Base-by-base conservation (phyloP, 352 stramenopile genomes). In the Pythium aquatile region DNA sequence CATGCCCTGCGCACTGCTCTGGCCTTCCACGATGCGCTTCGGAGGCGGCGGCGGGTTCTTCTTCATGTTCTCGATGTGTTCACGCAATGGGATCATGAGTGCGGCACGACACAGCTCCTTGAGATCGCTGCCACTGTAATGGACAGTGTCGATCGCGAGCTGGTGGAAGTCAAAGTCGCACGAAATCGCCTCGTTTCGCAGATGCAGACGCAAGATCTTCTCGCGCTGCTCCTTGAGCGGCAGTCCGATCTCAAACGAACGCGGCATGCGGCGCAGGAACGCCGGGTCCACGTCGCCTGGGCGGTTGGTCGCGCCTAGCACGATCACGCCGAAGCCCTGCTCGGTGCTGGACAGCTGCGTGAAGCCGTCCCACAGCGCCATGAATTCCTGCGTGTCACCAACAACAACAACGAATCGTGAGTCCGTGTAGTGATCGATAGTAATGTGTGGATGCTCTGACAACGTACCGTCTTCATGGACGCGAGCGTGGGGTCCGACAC, bases 361-460 rank as follows among this genome's bases (percentile, higher is more conserved):
- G 49, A 99, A 93, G 29, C 97, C 97, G 69, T 99, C 97, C 96
- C 96, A 99, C 10, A 99, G 78, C n/a, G 94, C 97, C 74, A 99
- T 81, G 74, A 99, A 99, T 84, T 99, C 96, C 83, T 92, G 58
- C 1, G 13, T 1, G 26, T 73, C 44, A 61, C 28, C 30, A 58
- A 26, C 37, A 78, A 42, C 47, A 70, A 11, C 20, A 78, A 42
- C 47, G 68, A 11, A 6, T 14, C 44, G 44, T 30, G 17, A 51
- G 44, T 51, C 17, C 29, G 5, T 30, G 9, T 9, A 13, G n/a
- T 51, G 20, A 24, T 24, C 20, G 20, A 24, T 24, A 24, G 20
- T 24, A 24, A 24, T 24, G 20, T 24, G 20, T 24, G 20, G 20
- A 24, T 24, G 20, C 20, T 24, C 20, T 24, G 20, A 24, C 20